A percentile compares a stretch with the other conserved stretches of the same genome.
These are phyloP conservation scores for Agaricus bisporus DNA, from an alignment of 768 basidiomycete species.

Conservation along the genomic window DNA sequence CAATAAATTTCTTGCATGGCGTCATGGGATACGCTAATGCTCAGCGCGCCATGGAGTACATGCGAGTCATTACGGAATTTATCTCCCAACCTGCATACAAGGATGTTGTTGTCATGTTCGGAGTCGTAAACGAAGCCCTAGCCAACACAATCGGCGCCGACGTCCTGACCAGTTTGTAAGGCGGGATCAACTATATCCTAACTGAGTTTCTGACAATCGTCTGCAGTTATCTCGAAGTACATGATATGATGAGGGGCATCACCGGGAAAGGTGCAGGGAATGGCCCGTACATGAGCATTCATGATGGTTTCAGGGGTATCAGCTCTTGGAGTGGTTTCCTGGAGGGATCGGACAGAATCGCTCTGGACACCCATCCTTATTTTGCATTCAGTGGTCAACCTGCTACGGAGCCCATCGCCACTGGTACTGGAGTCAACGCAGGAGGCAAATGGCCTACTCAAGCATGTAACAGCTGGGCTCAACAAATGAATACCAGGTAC, in stretches of 20 bases:
- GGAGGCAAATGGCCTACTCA: conserved; percentile 41
- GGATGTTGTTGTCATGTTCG: conserved; percentile 57
- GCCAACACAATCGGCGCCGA: conserved; percentile 49
- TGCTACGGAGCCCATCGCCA: conserved; percentile 29
- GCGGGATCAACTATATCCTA: conserved; percentile 26
- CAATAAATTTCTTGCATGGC: conserved; percentile 61
- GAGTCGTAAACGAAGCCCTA: conserved; percentile 60
- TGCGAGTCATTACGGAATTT: conserved; percentile 77
- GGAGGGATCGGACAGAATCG: conserved; percentile 34
- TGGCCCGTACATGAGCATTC: conserved; percentile 47
- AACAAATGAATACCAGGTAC: conserved; percentile 47
- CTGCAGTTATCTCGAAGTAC: conserved; percentile 49
- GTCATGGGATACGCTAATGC: conserved; percentile 88
- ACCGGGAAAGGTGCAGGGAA: conserved; percentile 70
- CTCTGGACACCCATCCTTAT: conserved; percentile 35
- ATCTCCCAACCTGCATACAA: conserved; percentile 74
- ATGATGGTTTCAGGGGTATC: conserved; percentile 42
- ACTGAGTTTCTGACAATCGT: neutral
- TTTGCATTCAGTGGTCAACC: conserved; percentile 41
- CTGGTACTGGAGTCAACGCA: conserved; percentile 28
- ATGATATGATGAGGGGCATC: conserved; percentile 62
- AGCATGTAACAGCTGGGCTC: conserved; percentile 58
- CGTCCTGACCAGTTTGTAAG: conserved; percentile 57
- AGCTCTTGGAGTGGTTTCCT: conserved; percentile 27
- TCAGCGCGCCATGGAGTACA: conserved; percentile 70